Conservation (phyloP, 2,329 filamentous ascomycete genomes). For the Aspergillus novoparasiticus region DNA sequence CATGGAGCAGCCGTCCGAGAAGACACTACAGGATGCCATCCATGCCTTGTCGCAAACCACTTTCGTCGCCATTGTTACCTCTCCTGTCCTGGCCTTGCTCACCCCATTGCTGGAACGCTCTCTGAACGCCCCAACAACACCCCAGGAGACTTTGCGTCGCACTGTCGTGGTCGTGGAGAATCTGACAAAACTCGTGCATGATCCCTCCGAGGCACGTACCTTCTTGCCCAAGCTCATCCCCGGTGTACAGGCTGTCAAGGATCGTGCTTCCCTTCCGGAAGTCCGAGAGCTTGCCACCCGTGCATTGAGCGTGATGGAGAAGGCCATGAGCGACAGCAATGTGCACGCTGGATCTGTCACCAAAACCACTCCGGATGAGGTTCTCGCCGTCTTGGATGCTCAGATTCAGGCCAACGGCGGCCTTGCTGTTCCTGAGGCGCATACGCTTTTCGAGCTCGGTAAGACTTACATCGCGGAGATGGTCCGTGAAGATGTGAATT, state of each 20-base stretch:
- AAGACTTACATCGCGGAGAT: constrained; percentile 78
- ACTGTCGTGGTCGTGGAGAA: constrained; percentile 98
- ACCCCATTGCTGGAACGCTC: constrained; percentile 94
- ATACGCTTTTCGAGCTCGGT: constrained; percentile 64
- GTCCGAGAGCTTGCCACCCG: constrained; percentile 86
- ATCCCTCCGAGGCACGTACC: constrained; percentile 87
- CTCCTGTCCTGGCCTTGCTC: constrained; percentile 88
- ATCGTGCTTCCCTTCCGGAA: constrained; percentile 89
- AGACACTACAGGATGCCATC: constrained; percentile 91
- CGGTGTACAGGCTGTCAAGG: constrained; percentile 84
- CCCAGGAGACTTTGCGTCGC: constrained; percentile 92
- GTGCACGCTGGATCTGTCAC: constrained; percentile 60
- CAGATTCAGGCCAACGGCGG: constrained; percentile 73
- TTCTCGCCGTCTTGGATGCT: constrained; percentile 72
- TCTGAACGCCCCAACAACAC: constrained; percentile 85
- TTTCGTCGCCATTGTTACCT: constrained; percentile 96
- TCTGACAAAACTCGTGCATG: constrained; percentile 95
- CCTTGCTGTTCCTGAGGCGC: constrained; percentile 63
- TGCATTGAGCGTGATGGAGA: constrained; percentile 83
- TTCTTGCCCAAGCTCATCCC: constrained; percentile 95
- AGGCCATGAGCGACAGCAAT: constrained; percentile 77
- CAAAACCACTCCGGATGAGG: constrained; percentile 68
- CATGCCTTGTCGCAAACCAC: constrained; percentile 96
- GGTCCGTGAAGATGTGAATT: constrained; percentile 85
- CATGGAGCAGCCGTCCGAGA: constrained; percentile 89